A percentile compares a stretch with the other conserved stretches of the same genome.
Evolutionary conservation across 345 rosid genomes (phyloP).

Genomic region (Pistacia atlantica): DNA sequence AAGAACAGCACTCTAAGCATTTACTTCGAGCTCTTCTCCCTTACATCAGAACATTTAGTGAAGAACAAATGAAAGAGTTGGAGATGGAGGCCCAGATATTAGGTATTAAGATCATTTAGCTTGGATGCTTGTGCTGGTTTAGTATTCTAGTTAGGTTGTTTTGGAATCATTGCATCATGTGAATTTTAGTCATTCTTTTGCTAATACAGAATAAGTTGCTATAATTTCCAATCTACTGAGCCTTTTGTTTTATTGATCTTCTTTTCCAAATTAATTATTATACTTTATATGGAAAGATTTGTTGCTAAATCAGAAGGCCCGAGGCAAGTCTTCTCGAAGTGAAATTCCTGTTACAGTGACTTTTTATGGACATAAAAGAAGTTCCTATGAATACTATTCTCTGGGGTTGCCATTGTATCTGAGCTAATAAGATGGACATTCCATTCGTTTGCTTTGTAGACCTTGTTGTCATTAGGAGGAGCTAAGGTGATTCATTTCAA

Average conservation of each 20-base stretch:
- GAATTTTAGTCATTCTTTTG: neutral
- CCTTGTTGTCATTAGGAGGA: neutral
- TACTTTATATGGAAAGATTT: neutral
- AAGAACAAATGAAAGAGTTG: conserved; percentile 42
- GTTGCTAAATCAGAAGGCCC: neutral
- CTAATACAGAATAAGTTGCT: neutral
- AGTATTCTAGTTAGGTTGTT: neutral
- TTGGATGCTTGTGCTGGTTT: neutral
- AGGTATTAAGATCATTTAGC: conserved; percentile 33
- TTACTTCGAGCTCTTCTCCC: conserved; percentile 39
- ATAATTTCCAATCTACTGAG: neutral
- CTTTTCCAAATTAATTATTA: neutral
- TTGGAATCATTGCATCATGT: neutral
- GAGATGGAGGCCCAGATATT: conserved; percentile 30
- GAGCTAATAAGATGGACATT: neutral
- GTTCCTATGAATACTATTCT: neutral
- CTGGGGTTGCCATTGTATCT: neutral
- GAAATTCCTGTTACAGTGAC: neutral
- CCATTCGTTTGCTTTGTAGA: neutral
- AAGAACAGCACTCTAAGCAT: conserved; percentile 28
- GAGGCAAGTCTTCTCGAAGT: neutral
- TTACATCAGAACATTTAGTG: conserved; percentile 28
- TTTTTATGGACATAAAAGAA: neutral
- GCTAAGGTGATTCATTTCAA: neutral
- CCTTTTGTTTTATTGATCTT: neutral